Conservation (phyloP, 805 yeast species). For the Spathaspora arborariae region DNA sequence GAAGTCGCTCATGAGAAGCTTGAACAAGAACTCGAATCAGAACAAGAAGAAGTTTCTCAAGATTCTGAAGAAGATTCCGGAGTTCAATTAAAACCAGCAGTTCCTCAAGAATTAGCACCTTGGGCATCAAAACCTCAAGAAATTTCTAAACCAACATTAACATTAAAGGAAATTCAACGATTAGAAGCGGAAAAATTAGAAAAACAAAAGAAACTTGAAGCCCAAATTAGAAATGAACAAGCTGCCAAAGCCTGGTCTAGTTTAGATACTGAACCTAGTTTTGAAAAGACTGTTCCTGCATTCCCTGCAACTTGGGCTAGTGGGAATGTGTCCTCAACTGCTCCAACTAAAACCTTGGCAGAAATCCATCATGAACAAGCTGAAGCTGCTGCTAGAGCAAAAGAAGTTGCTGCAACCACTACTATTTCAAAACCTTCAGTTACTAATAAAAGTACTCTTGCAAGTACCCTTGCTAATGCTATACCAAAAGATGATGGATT, state of each 20-base stretch:
- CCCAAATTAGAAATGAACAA: constrained; percentile 27
- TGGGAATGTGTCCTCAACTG: constrained; percentile 15
- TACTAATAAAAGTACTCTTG: constrained; percentile 23
- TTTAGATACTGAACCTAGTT: constrained; percentile 9
- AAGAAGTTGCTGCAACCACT: constrained; percentile 19
- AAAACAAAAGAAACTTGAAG: constrained; percentile 35
- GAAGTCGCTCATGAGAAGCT: no score
- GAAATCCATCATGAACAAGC: constrained; percentile 63
- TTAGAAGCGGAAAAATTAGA: constrained; percentile 43
- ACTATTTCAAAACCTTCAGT: constrained; percentile 19
- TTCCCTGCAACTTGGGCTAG: constrained; percentile 47
- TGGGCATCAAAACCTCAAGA: constrained; percentile 43
- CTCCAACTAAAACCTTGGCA: constrained; percentile 43
- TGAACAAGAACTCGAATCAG: neutral
- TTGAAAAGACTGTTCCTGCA: constrained; percentile 16
- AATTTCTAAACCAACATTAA: constrained; percentile 31
- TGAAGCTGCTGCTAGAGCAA: constrained; percentile 26
- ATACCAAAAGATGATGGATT: constrained; percentile 21
- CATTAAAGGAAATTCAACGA: constrained; percentile 50
- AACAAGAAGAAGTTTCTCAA: constrained; percentile 1
- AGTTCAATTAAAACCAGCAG: constrained; percentile 9
- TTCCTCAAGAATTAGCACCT: constrained; percentile 40
- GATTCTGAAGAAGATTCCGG: constrained; percentile 4
- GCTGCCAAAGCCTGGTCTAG: constrained; percentile 18
- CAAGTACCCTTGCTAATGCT: constrained; percentile 28